Conservation (phyloP, 1,284 basidiomycete species). For the Spongispora temasekensis region DNA sequence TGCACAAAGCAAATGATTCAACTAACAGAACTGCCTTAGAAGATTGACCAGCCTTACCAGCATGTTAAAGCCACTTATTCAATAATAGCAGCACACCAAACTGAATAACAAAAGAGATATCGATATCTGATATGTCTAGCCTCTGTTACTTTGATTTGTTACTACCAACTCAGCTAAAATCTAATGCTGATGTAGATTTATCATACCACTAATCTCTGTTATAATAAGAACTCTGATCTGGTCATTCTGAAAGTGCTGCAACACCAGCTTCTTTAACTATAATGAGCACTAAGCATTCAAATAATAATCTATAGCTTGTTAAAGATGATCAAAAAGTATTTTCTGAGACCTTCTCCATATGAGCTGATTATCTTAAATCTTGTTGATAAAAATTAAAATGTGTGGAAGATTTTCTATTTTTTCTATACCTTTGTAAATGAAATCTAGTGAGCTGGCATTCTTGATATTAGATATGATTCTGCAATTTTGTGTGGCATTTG, state of each 20-base stretch:
- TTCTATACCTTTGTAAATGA: constrained; percentile 1
- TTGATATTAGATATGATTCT: not conserved
- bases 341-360: not conserved
- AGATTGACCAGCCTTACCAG: not conserved
- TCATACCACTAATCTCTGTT: not conserved
- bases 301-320: not conserved
- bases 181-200: not conserved
- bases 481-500: constrained; percentile 4
- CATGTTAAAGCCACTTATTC: not conserved
- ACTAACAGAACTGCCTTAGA: not conserved
- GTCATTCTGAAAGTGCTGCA: not conserved
- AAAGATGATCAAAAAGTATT: not conserved
- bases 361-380: not conserved
- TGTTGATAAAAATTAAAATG: not conserved
- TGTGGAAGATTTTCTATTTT: too few relatives aligned
- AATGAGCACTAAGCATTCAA: not conserved
- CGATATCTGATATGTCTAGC: not conserved
- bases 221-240: not conserved
- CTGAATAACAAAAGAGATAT: not conserved
- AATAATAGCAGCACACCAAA: not conserved
- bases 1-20: not conserved
- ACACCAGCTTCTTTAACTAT: not conserved
- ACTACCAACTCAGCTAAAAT: not conserved
- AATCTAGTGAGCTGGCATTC: not conserved
- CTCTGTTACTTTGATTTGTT: not conserved